Evolutionary conservation across 2,329 filamentous ascomycete genomes (phyloP).

Genomic region (Fusarium globosum): DNA sequence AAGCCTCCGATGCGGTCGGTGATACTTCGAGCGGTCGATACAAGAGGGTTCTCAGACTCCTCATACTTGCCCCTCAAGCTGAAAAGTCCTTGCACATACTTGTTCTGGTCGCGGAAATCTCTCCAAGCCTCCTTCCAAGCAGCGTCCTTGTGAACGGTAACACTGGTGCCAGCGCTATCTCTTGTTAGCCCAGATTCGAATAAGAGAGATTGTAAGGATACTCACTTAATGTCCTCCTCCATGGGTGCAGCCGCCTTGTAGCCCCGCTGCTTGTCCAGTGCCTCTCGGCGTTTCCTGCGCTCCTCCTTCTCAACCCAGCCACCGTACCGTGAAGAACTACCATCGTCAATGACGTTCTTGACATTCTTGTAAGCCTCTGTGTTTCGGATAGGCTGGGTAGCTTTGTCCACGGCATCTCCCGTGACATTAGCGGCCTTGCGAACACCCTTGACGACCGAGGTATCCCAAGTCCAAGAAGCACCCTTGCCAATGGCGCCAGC

Average conservation of each 20-base stretch:
- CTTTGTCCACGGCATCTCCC: constrained; percentile 89
- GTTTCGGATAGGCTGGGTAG: constrained; percentile 91
- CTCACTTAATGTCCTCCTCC: constrained; percentile 90
- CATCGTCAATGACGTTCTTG: constrained; percentile 96
- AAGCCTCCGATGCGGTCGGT: constrained; percentile 93
- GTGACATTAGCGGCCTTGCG: constrained; percentile 87
- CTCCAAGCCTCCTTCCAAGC: constrained; percentile 99
- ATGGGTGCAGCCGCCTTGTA: constrained; percentile 65
- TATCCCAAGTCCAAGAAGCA: constrained; percentile 98
- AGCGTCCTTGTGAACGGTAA: constrained; percentile 96
- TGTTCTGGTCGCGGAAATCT: constrained; percentile 91
- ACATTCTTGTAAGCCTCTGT: constrained; percentile 96
- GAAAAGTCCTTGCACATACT: constrained; percentile 88
- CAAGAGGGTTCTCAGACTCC: constrained; percentile 96
- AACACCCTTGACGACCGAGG: constrained; percentile 89
- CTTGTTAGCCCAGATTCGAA: constrained; percentile 45
- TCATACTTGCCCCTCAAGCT: constrained; percentile 88
- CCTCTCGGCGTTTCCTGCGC: constrained; percentile 80
- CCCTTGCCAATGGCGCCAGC: constrained; percentile 89
- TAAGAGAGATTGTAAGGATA: constrained; percentile 32
- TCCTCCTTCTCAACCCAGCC: constrained; percentile 98
- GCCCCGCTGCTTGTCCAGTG: constrained; percentile 72
- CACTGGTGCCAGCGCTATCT: constrained; percentile 86
- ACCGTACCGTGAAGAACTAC: constrained; percentile 93
- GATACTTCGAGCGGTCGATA: constrained; percentile 92